phyloP scores from a whole-genome alignment of 2,329 filamentous ascomycete genomes.

The Epichloe scottii region DNA sequence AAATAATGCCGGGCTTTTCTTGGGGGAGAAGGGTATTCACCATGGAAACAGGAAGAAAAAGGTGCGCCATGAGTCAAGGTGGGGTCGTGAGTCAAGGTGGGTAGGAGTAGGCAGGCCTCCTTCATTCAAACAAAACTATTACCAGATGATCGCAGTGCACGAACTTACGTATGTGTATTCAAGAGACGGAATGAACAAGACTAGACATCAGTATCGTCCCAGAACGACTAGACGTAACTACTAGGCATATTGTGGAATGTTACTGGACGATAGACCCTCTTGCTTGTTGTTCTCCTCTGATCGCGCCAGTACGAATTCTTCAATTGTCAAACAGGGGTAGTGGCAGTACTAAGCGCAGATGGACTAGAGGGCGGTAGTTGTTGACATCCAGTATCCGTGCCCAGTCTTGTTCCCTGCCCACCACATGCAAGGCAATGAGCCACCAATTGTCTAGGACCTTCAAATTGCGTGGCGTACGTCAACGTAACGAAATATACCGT shows the following conservation, averaged over 20 bases:
- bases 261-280: background rate
- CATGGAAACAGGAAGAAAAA: background rate
- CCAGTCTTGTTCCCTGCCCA: background rate
- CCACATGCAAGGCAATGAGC: background rate
- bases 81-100: conserved; percentile 1
- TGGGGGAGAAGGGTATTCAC: background rate
- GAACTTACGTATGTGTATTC: background rate
- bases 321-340: background rate
- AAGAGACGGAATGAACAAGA: background rate
- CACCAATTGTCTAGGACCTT: background rate
- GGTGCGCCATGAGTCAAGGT: conserved; percentile 4
- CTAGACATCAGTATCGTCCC: background rate
- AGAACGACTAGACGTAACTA: background rate
- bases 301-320: background rate
- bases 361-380: background rate
- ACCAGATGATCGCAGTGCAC: background rate
- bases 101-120: background rate
- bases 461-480: background rate
- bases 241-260: background rate
- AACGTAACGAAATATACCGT: background rate
- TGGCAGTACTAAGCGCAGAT: background rate
- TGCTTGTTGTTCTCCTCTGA: too few relatives aligned
- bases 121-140: too few relatives aligned
- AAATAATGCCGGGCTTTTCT: background rate
- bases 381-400: background rate